phyloP scores from a whole-genome alignment of 306 rosid genomes.

The Abrus precatorius region DNA sequence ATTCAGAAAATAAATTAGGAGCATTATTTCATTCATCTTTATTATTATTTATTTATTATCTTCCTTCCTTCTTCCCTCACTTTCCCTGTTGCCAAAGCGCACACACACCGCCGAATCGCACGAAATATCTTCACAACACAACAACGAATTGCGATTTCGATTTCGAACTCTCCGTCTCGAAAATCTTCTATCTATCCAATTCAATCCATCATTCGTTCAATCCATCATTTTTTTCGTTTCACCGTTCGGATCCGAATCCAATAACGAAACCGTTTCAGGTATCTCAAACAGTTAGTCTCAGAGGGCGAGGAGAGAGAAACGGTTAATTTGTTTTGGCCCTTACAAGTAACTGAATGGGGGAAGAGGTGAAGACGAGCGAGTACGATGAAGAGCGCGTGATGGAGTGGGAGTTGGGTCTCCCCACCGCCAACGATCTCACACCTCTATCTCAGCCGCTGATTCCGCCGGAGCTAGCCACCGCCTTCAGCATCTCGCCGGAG shows the following conservation, averaged over 20 bases:
- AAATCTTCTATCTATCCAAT: background rate
- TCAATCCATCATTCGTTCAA: background rate
- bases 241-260: constrained; percentile 36
- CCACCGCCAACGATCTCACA: constrained; percentile 65
- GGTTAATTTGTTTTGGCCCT: background rate
- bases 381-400: constrained; percentile 66
- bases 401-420: constrained; percentile 89
- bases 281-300: background rate
- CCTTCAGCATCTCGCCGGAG: constrained; percentile 85
- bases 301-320: background rate
- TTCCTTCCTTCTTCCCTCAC: background rate
- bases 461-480: constrained; percentile 82
- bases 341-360: constrained; percentile 60
- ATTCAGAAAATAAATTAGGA: background rate
- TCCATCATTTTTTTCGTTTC: background rate
- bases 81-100: constrained; percentile 8
- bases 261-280: background rate
- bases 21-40: background rate
- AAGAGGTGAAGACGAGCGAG: constrained; percentile 72
- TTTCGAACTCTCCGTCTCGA: background rate
- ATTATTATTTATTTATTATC: background rate
- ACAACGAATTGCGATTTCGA: background rate
- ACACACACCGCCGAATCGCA: constrained; percentile 38
- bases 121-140: constrained; percentile 36
- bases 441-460: constrained; percentile 80